These are phyloP conservation scores for Pueraria montana DNA, from an alignment of 306 rosid genomes.

Conservation along the genomic window DNA sequence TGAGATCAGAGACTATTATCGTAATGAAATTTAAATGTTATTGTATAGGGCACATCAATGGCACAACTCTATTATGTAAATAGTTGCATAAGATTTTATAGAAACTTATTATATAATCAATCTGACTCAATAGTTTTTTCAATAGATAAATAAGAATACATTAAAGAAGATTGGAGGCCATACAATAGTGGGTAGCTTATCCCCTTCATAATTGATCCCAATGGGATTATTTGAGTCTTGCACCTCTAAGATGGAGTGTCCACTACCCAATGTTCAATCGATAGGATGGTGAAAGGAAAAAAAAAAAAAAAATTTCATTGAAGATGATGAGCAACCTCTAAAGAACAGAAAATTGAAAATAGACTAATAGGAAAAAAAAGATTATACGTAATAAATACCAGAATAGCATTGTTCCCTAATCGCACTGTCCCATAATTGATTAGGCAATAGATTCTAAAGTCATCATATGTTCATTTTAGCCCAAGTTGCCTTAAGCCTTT, in stretches of 20 bases:
- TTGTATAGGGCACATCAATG: not conserved
- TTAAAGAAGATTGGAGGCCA: not conserved
- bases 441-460: conserved; percentile 19
- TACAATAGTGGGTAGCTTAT: not conserved
- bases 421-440: not conserved
- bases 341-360: conserved; percentile 25
- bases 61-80: not conserved
- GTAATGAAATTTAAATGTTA: not conserved
- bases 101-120: not conserved
- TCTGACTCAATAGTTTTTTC: not conserved
- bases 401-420: not conserved
- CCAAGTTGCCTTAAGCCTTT: conserved; percentile 23
- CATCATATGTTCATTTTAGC: conserved; percentile 28
- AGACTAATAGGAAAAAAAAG: not conserved
- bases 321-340: conserved; percentile 27
- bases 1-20: not conserved
- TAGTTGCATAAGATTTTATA: not conserved
- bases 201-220: not conserved
- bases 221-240: conserved; percentile 13
- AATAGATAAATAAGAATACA: not conserved
- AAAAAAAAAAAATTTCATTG: not conserved
- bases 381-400: not conserved
- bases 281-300: not conserved
- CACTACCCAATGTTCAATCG: conserved; percentile 24
- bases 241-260: conserved; percentile 20